Evolutionary conservation across 768 basidiomycete genomes (phyloP).

Genomic region (Lactifluus echinatus): DNA sequence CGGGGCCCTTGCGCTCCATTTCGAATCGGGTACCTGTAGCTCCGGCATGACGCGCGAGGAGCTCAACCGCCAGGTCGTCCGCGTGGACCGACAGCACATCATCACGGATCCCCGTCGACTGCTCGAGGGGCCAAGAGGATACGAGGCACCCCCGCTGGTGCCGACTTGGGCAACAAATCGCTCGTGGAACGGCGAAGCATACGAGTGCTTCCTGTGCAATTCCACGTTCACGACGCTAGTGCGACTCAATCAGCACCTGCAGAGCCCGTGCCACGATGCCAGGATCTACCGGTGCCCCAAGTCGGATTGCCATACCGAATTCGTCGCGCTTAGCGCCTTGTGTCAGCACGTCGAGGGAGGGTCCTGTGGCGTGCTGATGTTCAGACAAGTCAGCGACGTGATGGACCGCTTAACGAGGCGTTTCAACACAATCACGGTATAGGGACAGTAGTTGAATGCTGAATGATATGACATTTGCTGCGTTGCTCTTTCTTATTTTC

Average conservation of each 20-base stretch:
- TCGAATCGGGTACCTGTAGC: slow-evolving; percentile 50
- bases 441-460: neutral
- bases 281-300: slow-evolving; percentile 13
- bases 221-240: slow-evolving; percentile 31
- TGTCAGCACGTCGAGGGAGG: slow-evolving; percentile 5
- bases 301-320: neutral
- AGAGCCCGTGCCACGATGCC: slow-evolving; percentile 36
- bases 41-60: slow-evolving; percentile 38
- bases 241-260: slow-evolving; percentile 52
- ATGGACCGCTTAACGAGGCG: slow-evolving; percentile 7
- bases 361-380: slow-evolving; percentile 1
- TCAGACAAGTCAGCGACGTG: slow-evolving; percentile 2
- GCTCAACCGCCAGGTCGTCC: slow-evolving; percentile 6
- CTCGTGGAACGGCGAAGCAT: slow-evolving; percentile 37
- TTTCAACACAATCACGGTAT: neutral
- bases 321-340: neutral
- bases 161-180: slow-evolving; percentile 28
- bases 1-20: slow-evolving; percentile 51
- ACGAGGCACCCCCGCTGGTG: neutral
- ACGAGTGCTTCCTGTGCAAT: slow-evolving; percentile 61
- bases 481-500: too few relatives aligned
- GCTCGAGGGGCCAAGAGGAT: neutral
- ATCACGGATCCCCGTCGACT: slow-evolving; percentile 1
- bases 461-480: too few relatives aligned
- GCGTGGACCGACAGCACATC: neutral